Base-by-base conservation (phyloP, 1,284 basidiomycete genomes). In the Ceratobasidium papillatum region DNA sequence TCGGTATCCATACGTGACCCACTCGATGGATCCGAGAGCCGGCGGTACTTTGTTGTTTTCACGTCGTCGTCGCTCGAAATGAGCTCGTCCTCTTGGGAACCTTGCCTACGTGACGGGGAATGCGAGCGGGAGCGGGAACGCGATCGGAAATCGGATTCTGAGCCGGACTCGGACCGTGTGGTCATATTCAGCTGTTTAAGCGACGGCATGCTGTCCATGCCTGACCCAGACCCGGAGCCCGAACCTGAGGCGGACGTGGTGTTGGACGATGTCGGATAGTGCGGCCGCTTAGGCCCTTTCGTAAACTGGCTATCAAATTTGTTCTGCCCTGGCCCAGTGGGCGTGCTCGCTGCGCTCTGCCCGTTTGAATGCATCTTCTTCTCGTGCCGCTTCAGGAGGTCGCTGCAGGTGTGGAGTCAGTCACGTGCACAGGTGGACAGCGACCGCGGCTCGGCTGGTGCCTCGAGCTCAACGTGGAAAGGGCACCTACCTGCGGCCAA, bases 401-500 rank as follows among this genome's bases (percentile, higher is more conserved):
- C 66, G 34, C 66, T 71, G 41, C 38, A 65, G 12, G 4, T 25
- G 32, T 34, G 38, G 36, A 11, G 63, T 45, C 34, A 56, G 65
- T 69, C 65, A 69, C 65, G 65, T 66, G 64, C 25, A 8, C 19
- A 38, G 12, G 11, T 2, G 47, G 47, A 5, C 14, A 14, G 64
- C 17, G 25, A 25, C 30, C n/a, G 25, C 45, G 52, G 41, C 64
- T 51, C 64, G 49, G 65, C 65, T 58, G 47, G 41, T 32, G 66
- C n/a, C 34, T 22, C 25, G 51, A 45, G 27, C 22, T 32, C 49
- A 22, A 43, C 34, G 34, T n/a, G 73, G 63, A 36, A n/a, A 74
- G 51, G 41, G 51, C 30, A 36, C 85, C n/a, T 64, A 92, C 93
- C 92, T 94, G 80, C 94, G 83, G 0, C 94, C 94, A 81, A 96